A percentile compares a stretch with the other conserved stretches of the same genome.
These are phyloP conservation scores for Pyricularia sp. DNA, from an alignment of 2,329 filamentous ascomycete genomes.

Conservation along the genomic window DNA sequence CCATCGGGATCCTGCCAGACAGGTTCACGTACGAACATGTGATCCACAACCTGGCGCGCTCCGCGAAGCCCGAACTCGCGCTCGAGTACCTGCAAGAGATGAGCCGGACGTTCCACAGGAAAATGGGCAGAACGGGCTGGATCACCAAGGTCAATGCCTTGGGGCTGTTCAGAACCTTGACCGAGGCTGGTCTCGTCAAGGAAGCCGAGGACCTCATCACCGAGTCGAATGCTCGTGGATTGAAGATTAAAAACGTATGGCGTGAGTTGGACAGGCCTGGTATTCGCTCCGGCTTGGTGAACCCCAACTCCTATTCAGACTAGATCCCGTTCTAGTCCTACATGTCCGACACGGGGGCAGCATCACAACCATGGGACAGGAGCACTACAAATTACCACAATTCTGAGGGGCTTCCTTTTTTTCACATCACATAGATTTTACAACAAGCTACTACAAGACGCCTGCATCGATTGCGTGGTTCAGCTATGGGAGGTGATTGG, in stretches of 20 bases:
- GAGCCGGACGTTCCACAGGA: not conserved
- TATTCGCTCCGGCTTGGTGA: not conserved
- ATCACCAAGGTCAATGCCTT: not conserved
- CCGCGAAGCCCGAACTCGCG: not conserved
- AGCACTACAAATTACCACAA: not conserved
- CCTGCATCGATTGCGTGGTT: not conserved
- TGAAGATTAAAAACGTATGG: not conserved
- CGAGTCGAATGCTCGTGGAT: not conserved
- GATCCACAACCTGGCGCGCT: slow-evolving; percentile 18
- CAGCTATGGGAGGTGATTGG: not conserved
- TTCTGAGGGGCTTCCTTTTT: not conserved
- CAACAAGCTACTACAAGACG: not conserved
- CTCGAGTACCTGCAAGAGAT: slow-evolving; percentile 2
- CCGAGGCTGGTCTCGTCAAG: not conserved
- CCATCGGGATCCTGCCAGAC: slow-evolving; percentile 21
- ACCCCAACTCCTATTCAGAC: not conserved
- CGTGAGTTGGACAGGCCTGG: not conserved
- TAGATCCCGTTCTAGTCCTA: not conserved
- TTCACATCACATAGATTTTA: not conserved
- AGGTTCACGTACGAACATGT: slow-evolving; percentile 19
- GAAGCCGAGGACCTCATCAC: not conserved
- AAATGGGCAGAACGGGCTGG: not conserved
- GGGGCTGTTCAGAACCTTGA: not conserved
- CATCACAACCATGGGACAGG: not conserved
- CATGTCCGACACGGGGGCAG: not conserved